Evolutionary conservation across 164 flowering plant genomes (phyloP).

Genomic region (Houttuynia cordata): DNA sequence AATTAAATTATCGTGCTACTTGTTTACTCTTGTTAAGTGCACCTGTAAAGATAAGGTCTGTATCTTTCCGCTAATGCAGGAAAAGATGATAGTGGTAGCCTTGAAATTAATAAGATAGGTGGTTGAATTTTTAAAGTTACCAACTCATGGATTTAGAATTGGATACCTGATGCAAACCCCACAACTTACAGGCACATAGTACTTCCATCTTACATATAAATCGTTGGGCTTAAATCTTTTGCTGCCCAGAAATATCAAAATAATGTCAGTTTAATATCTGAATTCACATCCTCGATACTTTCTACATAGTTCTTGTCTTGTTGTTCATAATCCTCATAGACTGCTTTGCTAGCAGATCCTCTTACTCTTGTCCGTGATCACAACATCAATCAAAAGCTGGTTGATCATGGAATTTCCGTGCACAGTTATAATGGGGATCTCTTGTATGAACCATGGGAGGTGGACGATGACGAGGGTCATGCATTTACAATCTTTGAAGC

Average conservation of each 20-base stretch:
- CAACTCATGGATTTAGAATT: too few relatives aligned
- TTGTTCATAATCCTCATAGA: background rate
- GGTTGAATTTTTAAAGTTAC: too few relatives aligned
- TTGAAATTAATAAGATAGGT: too few relatives aligned
- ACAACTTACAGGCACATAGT: background rate
- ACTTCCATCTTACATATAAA: too few relatives aligned
- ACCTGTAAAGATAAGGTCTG: too few relatives aligned
- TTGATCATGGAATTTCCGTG: slow-evolving; percentile 55
- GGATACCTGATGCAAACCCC: background rate
- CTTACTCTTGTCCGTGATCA: slow-evolving; percentile 89
- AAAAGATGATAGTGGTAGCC: too few relatives aligned
- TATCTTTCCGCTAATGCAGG: too few relatives aligned
- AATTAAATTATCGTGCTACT: background rate
- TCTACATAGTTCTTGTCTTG: background rate
- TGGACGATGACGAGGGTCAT: slow-evolving; percentile 55
- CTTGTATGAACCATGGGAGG: slow-evolving; percentile 82
- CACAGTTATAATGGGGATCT: slow-evolving; percentile 77
- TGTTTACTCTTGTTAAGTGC: too few relatives aligned
- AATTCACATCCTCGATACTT: background rate
- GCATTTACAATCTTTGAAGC: slow-evolving; percentile 72
- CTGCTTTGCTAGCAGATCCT: slow-evolving; percentile 44
- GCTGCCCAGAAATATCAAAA: too few relatives aligned
- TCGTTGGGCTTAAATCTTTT: too few relatives aligned
- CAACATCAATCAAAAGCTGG: slow-evolving; percentile 56
- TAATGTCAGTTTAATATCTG: background rate